A percentile compares a stretch with the other conserved stretches of the same genome.
These are phyloP conservation scores for Lithohypha guttulata DNA, from an alignment of 2,329 filamentous ascomycete genomes.

Conservation along the genomic window DNA sequence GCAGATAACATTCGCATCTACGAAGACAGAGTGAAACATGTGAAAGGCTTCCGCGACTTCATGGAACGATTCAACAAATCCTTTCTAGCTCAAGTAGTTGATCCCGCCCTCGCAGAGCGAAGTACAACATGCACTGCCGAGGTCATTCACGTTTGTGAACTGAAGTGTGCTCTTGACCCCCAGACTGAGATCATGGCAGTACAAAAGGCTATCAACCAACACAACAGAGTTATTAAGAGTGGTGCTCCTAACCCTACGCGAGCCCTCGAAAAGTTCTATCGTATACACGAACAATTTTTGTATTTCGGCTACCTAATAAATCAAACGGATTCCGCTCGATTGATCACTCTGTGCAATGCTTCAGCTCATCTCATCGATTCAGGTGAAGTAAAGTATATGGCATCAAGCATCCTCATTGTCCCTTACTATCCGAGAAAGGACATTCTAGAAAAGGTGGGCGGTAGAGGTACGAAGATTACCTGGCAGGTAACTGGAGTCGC, in stretches of 20 bases:
- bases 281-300: conserved; percentile 77
- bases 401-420: conserved; percentile 84
- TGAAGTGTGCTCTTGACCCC: conserved; percentile 62
- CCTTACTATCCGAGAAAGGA: conserved; percentile 61
- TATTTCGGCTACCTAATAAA: conserved; percentile 86
- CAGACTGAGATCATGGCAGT: conserved; percentile 71
- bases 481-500: conserved; percentile 76
- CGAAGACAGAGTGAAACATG: conserved; percentile 54
- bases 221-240: conserved; percentile 47
- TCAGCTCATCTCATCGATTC: conserved; percentile 50
- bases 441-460: conserved; percentile 74
- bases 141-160: conserved; percentile 76
- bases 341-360: conserved; percentile 54
- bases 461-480: conserved; percentile 68
- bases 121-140: conserved; percentile 57
- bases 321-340: conserved; percentile 57
- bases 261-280: conserved; percentile 41
- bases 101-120: conserved; percentile 38
- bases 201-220: conserved; percentile 77
- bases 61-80: conserved; percentile 64
- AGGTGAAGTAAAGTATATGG: conserved; percentile 67
- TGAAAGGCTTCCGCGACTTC: conserved; percentile 75
- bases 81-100: conserved; percentile 33
- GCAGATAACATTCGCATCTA: conserved; percentile 70
- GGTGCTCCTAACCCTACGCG: conserved; percentile 28